Base-by-base conservation (phyloP, 2,329 filamentous ascomycete species). In the Diaporthe citrichinensis region DNA sequence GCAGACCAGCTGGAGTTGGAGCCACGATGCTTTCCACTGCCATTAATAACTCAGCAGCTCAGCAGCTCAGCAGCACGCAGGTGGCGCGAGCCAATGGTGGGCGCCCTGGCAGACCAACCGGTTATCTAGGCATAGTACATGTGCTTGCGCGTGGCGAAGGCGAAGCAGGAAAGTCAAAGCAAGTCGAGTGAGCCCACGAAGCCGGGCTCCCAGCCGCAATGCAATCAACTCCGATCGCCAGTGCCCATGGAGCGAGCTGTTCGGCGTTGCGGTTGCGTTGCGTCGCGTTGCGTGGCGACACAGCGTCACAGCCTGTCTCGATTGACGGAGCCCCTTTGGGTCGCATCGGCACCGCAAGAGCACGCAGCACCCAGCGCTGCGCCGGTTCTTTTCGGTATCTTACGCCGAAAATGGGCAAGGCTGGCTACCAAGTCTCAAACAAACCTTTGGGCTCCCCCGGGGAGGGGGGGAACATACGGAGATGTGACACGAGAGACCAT, bases 1-100 rank as follows among this genome's bases (percentile, higher is more conserved):
- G 73, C 73, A 75, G 69, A 73, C 55, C 57, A 65, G 58, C 68
- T 75, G 73, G 75, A 75, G 69, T 36, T 74, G 69, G 36, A 41
- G 58, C 49, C 23, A 46, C 44, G 34, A 62, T 65, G n/a, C 8
- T 41, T 31, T 41, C 41, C 39, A 69, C 46, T 73, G 49, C 69
- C 73, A 75, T 73, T 76, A 44, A 75, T 67, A 62, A 73, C 53
- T 55, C 65, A 46, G 55, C 69, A 72, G 39, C 53, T 55, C 65
- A 46, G 55, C 69, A 72, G 39, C 61, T 71, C 65, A 71, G 49
- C 65, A 74, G 69, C 72, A 76, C 41, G 65, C 75, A 68, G 61
- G 72, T 71, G 74, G 72, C 65, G 69, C 31, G 69, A 36, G 65
- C 72, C 69, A 68, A 57, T 67, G 31, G 58, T 44, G 53, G 72